Evolutionary conservation across 768 basidiomycete genomes (phyloP).

Genomic region (Hemileccinum rubropunctum): DNA sequence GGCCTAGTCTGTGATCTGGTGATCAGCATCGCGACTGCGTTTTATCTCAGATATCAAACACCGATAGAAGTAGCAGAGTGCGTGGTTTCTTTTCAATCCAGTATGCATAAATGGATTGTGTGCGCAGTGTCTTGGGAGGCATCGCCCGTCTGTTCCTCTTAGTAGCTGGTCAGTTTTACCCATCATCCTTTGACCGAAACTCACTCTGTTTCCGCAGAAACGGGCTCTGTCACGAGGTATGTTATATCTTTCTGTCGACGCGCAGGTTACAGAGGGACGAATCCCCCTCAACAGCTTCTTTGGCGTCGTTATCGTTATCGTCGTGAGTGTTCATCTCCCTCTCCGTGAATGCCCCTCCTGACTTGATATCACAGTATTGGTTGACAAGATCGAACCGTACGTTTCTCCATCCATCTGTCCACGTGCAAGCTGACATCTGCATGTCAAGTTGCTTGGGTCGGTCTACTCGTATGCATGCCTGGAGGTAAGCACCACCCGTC

Average conservation of each 20-base stretch:
- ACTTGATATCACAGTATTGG: constrained; percentile 15
- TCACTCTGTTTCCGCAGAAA: constrained; percentile 17
- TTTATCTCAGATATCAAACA: constrained; percentile 9
- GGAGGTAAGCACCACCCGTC: constrained; percentile 8
- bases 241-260: not conserved
- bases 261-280: not conserved
- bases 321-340: constrained; percentile 7
- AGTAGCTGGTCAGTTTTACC: constrained; percentile 12
- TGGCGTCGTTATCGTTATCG: constrained; percentile 1
- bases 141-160: constrained; percentile 1
- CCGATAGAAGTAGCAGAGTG: constrained; percentile 4
- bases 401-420: not conserved
- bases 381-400: constrained; percentile 12
- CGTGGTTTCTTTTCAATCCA: not conserved
- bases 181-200: not conserved
- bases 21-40: constrained; percentile 4
- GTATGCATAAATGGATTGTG: not conserved
- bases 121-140: constrained; percentile 2
- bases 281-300: constrained; percentile 6
- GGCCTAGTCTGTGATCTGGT: constrained; percentile 19
- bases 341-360: not conserved
- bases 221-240: constrained; percentile 12
- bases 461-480: constrained; percentile 14
- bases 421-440: not conserved
- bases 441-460: constrained; percentile 14